Conservation (phyloP, 2,329 filamentous ascomycete species). For the Blastomyces gilchristii region DNA sequence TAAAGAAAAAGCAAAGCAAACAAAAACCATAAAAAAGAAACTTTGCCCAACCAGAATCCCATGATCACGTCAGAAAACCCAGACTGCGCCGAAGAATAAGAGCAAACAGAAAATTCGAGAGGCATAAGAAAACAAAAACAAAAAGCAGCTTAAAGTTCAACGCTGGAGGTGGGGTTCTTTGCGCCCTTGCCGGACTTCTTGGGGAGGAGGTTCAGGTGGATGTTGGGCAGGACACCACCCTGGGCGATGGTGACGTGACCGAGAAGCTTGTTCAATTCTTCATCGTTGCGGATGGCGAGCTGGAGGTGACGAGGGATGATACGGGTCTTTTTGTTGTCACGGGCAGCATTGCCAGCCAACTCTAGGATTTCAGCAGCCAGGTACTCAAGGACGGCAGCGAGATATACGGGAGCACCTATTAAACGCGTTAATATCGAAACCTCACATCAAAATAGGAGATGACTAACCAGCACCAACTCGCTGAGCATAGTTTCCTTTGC, state of each 20-base stretch:
- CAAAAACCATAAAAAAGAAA: conserved; percentile 41
- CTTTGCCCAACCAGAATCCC: conserved; percentile 56
- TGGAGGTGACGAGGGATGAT: conserved; percentile 98
- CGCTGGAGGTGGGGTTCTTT: conserved; percentile 65
- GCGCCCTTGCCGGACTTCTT: conserved; percentile 97
- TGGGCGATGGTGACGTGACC: conserved; percentile 95
- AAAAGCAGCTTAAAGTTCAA: conserved; percentile 74
- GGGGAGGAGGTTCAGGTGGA: conserved; percentile 94
- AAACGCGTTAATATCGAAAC: conserved; percentile 19
- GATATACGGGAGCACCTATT: conserved; percentile 77
- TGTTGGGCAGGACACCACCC: conserved; percentile 94
- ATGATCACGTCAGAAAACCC: conserved; percentile 61
- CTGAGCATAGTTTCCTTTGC: conserved; percentile 99
- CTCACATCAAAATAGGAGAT: background rate
- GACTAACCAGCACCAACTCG: conserved; percentile 84
- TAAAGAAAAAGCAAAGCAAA: conserved; percentile 28
- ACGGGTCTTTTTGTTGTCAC: conserved; percentile 99
- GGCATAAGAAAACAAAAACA: conserved; percentile 38
- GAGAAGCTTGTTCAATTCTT: conserved; percentile 98
- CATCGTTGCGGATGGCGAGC: conserved; percentile 98
- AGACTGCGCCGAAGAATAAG: conserved; percentile 65
- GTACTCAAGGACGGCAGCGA: conserved; percentile 96
- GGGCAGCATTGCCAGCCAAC: conserved; percentile 94
- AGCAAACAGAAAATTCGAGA: conserved; percentile 39
- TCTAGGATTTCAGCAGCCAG: conserved; percentile 98